A percentile compares a stretch with the other conserved stretches of the same genome.
phyloP scores from a whole-genome alignment of 768 basidiomycete species.

The Tephrocybe rancida region DNA sequence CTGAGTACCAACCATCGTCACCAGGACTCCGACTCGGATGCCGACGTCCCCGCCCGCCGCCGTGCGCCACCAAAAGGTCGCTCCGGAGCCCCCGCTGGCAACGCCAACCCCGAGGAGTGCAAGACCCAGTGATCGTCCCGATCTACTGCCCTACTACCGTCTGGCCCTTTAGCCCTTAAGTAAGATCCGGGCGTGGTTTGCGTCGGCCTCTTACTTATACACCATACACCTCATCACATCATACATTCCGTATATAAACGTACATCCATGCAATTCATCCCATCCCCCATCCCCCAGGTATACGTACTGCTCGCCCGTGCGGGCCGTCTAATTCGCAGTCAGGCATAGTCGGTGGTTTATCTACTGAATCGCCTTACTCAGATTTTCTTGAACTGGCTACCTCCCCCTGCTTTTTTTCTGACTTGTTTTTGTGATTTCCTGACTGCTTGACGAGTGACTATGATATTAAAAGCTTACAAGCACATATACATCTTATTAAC shows the following conservation, averaged over 20 bases:
- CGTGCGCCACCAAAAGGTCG: constrained; percentile 63
- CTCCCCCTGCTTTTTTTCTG: background rate
- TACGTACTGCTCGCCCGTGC: constrained; percentile 4
- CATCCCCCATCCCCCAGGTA: background rate
- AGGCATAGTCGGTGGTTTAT: background rate
- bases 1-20: background rate
- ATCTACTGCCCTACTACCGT: no score
- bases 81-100: constrained; percentile 42
- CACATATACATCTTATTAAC: background rate
- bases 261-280: background rate
- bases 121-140: constrained; percentile 72
- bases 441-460: background rate
- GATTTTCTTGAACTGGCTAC: background rate
- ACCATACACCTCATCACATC: background rate
- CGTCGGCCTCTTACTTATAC: background rate
- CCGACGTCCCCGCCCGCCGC: constrained; percentile 59
- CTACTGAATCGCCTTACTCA: background rate
- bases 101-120: constrained; percentile 83
- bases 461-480: background rate
- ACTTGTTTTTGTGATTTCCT: background rate
- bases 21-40: constrained; percentile 74
- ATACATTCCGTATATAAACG: background rate
- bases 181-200: background rate
- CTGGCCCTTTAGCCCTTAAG: background rate
- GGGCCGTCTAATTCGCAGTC: background rate